phyloP scores from a whole-genome alignment of 2,329 filamentous ascomycete species.

The Sporothrix inflata region DNA sequence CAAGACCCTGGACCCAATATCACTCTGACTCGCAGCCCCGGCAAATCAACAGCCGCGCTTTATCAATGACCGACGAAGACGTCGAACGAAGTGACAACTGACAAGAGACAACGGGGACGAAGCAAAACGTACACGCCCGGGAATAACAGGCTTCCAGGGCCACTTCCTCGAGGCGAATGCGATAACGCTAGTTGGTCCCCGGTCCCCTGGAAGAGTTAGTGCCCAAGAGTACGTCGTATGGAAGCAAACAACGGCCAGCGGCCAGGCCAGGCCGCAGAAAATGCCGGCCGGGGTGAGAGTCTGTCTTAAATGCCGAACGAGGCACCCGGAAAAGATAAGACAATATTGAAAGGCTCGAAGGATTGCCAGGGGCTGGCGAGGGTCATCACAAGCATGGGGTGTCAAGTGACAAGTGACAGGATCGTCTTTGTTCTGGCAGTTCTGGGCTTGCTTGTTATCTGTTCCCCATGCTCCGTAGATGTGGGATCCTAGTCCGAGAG shows the following conservation, averaged over 20 bases:
- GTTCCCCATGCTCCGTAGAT: no score
- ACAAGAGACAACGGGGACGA: neutral
- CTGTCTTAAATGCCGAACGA: neutral
- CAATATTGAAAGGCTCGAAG: neutral
- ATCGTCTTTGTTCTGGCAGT: neutral
- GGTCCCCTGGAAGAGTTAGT: neutral
- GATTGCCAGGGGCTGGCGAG: neutral
- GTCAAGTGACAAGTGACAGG: neutral
- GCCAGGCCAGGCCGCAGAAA: neutral
- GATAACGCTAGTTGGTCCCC: neutral
- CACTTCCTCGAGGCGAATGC: neutral
- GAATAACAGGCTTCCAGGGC: neutral
- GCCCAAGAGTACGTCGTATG: neutral
- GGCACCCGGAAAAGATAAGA: neutral
- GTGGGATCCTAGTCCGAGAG: no score
- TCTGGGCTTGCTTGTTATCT: no score
- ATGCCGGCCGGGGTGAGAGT: neutral
- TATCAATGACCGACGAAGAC: neutral
- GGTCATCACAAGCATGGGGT: neutral
- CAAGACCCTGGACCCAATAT: neutral
- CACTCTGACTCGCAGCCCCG: neutral
- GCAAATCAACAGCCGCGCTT: constrained; percentile 1
- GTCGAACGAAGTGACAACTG: neutral
- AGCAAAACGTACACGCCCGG: neutral
- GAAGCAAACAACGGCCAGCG: neutral